Evolutionary conservation across 176 grass and related monocot genomes (phyloP).

Genomic region (Poa pratensis): DNA sequence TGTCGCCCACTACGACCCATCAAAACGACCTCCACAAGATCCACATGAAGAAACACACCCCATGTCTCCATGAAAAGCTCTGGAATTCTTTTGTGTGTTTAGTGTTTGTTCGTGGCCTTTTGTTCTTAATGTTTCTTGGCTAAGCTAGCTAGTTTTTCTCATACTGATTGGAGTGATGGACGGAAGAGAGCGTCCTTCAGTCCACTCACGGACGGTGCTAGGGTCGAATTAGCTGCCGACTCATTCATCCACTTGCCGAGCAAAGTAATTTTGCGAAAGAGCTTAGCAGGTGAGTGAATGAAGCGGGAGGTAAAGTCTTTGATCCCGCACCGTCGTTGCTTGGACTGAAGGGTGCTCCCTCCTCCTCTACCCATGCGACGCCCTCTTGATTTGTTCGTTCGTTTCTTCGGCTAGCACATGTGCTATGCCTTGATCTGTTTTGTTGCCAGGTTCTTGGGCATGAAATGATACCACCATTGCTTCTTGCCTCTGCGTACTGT

Average conservation of each 20-base stretch:
- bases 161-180: conserved; percentile 25
- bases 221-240: conserved; percentile 92
- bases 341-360: conserved; percentile 99
- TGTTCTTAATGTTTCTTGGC: conserved; percentile 18
- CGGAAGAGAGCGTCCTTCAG: conserved; percentile 96
- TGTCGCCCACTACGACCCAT: neutral
- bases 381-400: conserved; percentile 19
- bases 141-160: neutral
- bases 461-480: conserved; percentile 36
- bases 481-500: neutral
- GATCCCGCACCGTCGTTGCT: conserved; percentile 72
- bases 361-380: conserved; percentile 37
- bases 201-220: conserved; percentile 70
- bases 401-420: neutral
- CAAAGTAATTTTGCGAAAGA: conserved; percentile 23
- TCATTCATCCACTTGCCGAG: conserved; percentile 93
- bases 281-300: conserved; percentile 95
- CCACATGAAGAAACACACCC: neutral
- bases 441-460: conserved; percentile 38
- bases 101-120: neutral
- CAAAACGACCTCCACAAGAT: conserved; percentile 39
- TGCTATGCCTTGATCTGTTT: conserved; percentile 10
- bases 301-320: conserved; percentile 83
- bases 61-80: conserved; percentile 10
- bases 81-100: neutral